Evolutionary conservation across 1,284 basidiomycete genomes (phyloP), one percentile per base, ranked within the genome.

Genomic region (Trametes polyzona): DNA sequence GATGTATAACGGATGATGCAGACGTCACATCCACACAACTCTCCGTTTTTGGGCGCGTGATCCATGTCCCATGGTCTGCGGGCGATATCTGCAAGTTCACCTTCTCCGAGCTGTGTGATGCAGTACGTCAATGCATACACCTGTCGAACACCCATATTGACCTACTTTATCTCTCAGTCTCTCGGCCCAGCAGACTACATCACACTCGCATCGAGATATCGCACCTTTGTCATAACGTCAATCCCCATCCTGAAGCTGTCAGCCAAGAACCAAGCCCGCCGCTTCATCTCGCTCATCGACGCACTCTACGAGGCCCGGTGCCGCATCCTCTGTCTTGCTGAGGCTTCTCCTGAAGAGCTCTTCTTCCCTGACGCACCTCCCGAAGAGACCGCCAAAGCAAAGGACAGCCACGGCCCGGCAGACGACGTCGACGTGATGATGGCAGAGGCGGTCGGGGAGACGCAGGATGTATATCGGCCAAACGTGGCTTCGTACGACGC

Each of bases 101-200:
- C 0, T 91, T 90, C 66, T 64, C 76, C 4, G 77, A 88, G 37
- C 76, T 90, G 1, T 90, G 87, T 67, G 83, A 86, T 53, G 75
- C 81, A 71, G 82, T 81, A 56, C 40, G 73, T 24, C 5, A 10
- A 10, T 11, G 24, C 21, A 26, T 17, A 4, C 50, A 36, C 8
- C 40, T 26, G 1, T 27, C 4, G 33, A 17, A 8, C 14, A 24
- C 12, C 33, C 6, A n/a, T 6, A 26, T 11, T 29, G 12, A 29
- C 39, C 36, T 26, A 44, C 49, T 14, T 30, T 23, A 26, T 24
- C 9, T 43, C 11, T 17, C 60, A 83, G 75, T 78, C 87, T 0
- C 74, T 90, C 0, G 88, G 88, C 0, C 79, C 87, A 1, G 88
- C 88, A 9, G 88, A 91, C 70, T 91, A 90, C 68, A 74, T 89